Conservation (phyloP, 2,329 filamentous ascomycete species). For the Canariomyces notabilis region DNA sequence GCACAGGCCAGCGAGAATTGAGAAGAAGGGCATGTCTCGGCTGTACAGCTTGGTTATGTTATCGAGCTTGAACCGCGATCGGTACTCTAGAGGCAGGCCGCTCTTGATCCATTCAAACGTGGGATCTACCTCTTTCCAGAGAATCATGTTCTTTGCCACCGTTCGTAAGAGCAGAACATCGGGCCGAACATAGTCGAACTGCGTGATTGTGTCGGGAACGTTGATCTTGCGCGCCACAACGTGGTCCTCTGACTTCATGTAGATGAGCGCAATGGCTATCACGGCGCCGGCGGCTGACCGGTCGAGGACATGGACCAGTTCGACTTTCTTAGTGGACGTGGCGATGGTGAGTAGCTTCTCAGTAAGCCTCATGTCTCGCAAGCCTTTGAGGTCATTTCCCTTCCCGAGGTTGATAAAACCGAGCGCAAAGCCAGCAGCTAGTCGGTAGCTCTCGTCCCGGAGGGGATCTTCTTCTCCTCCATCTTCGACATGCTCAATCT, state of each 20-base stretch:
- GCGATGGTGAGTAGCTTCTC: conserved; percentile 83
- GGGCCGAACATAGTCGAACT: conserved; percentile 93
- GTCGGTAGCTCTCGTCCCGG: conserved; percentile 90
- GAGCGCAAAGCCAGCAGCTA: conserved; percentile 88
- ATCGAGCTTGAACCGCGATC: conserved; percentile 54
- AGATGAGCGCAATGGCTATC: conserved; percentile 83
- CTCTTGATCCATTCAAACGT: conserved; percentile 68
- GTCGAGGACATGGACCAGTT: conserved; percentile 88
- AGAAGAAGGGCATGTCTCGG: conserved; percentile 85
- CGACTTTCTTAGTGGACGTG: conserved; percentile 83
- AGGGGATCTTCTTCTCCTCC: conserved; percentile 80
- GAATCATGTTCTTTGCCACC: conserved; percentile 81
- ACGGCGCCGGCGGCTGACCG: conserved; percentile 91
- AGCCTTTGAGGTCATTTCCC: conserved; percentile 77
- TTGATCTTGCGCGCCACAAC: conserved; percentile 87
- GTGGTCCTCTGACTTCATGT: conserved; percentile 91
- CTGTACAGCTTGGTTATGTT: conserved; percentile 62
- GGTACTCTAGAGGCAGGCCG: conserved; percentile 69
- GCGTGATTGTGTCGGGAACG: conserved; percentile 80
- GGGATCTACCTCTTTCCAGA: conserved; percentile 81
- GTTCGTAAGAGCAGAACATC: conserved; percentile 89
- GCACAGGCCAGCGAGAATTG: conserved; percentile 83
- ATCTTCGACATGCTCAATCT: conserved; percentile 82
- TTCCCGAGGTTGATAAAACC: conserved; percentile 94
- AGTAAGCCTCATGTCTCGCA: conserved; percentile 90